phyloP scores from a whole-genome alignment of 768 basidiomycete genomes.

The Hypholoma fasciculare region DNA sequence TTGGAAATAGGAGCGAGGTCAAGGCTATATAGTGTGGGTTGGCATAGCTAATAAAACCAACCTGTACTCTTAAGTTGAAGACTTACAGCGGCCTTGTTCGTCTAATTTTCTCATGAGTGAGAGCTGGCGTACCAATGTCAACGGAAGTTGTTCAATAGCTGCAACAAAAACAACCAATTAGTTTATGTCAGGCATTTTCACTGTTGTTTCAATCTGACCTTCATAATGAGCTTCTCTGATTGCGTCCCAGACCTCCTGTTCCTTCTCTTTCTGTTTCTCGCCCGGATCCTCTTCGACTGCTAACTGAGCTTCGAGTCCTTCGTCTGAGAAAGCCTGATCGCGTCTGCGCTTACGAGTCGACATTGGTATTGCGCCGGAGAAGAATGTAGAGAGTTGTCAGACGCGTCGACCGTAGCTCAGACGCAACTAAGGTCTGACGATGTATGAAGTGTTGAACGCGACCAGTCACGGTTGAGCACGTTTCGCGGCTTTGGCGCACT shows the following conservation, averaged over 20 bases:
- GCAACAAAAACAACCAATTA: not conserved
- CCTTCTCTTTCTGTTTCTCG: conserved; percentile 40
- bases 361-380: conserved; percentile 16
- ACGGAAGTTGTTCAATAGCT: conserved; percentile 81
- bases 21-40: conserved; percentile 21
- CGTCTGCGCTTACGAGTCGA: conserved; percentile 49
- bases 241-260: conserved; percentile 69
- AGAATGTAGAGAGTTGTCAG: not conserved
- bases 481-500: too few relatives aligned
- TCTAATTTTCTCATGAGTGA: conserved; percentile 74
- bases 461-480: too few relatives aligned
- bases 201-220: conserved; percentile 38
- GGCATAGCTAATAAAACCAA: not conserved
- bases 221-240: conserved; percentile 82
- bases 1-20: conserved; percentile 39
- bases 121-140: conserved; percentile 71
- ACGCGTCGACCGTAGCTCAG: not conserved
- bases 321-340: conserved; percentile 37
- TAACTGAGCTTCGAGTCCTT: conserved; percentile 18
- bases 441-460: too few relatives aligned
- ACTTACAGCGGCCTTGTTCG: conserved; percentile 57
- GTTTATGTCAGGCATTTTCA: not conserved
- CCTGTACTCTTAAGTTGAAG: not conserved
- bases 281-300: conserved; percentile 24
- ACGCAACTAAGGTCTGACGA: too few relatives aligned